phyloP scores from a whole-genome alignment of 2,329 filamentous ascomycete genomes.

The Fusarium metavorans region DNA sequence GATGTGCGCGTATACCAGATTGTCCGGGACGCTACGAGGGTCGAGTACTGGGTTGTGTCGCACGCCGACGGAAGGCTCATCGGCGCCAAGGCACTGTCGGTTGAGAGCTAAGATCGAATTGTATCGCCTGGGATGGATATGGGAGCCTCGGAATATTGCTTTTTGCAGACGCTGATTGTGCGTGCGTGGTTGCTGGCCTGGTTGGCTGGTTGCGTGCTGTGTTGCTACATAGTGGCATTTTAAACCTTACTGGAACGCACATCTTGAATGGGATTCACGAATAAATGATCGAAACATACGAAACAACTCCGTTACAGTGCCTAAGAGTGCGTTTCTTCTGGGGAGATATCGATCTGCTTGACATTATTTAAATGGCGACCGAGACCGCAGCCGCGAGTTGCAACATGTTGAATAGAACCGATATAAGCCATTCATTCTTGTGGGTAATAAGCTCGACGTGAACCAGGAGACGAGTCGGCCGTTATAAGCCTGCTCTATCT shows the following conservation, averaged over 20 bases:
- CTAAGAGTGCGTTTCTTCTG: neutral
- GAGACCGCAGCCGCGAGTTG: neutral
- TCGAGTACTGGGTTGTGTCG: conserved; percentile 85
- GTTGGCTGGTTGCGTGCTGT: neutral
- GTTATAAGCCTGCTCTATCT: neutral
- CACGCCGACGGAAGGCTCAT: conserved; percentile 73
- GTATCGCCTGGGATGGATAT: neutral
- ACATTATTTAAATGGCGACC: neutral
- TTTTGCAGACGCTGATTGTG: neutral
- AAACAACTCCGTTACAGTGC: neutral
- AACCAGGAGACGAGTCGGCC: neutral
- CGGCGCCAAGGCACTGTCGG: conserved; percentile 80
- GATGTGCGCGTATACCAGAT: conserved; percentile 83
- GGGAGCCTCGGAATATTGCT: neutral
- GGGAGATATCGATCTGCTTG: neutral
- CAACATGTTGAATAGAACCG: neutral
- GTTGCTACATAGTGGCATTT: neutral
- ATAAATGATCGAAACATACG: neutral
- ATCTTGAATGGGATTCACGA: neutral
- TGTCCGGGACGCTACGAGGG: conserved; percentile 69
- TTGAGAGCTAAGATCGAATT: conserved; percentile 66
- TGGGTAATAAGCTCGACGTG: neutral
- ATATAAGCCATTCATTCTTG: too few relatives aligned
- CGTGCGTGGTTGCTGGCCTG: neutral
- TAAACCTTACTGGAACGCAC: neutral